Base-by-base conservation (phyloP, 768 basidiomycete genomes). In the Mrakia frigida region DNA sequence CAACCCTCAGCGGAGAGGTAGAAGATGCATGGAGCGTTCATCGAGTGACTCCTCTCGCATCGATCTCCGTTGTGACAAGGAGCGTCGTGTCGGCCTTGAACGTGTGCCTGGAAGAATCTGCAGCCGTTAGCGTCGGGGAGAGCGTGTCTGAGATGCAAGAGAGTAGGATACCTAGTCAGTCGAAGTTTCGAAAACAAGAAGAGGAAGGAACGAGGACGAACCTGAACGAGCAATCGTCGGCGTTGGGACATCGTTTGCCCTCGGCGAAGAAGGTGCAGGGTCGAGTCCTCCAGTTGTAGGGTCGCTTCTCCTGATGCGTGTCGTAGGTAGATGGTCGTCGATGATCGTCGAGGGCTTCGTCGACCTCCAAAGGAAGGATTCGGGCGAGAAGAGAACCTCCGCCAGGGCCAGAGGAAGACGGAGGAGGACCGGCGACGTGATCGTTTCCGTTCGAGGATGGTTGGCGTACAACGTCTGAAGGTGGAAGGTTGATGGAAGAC, bases 1-100 rank as follows among this genome's bases (percentile, higher is more conserved):
- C 61, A 63, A 14, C 61, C 61, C 61, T 63, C 61, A 37, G 61
- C 31, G 28, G 61, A 33, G 18, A 63, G 31, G 33, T 63, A 33
- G 33, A 33, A 37, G 31, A 63, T 33, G 21, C 61, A 63, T 11
- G 61, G 61, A 33, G 61, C n/a, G 61, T 35, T 37, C 35, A 33
- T 33, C 31, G 61, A 63, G 33, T 63, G 61, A 21, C 10, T 14
- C 11, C 61, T 9, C 25, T 35, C 31, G 31, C 61, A 63, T 63
- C 61, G 61, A 37, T 63, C 61, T 33, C 61, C 61, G 35, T 63
- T 33, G 10, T 31, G 61, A 33, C 61, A 63, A 35, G 61, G 61
- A 13, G 18, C 31, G 35, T 33, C 31, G 18, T 63, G 61, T 10
- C 61, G 61, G 5, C 61, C 61, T 33, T 37, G 31, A 31, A 18